A percentile compares a stretch with the other conserved stretches of the same genome.
Conservation (phyloP, 176 grass and related monocot species). For the Triticum turgidum region DNA sequence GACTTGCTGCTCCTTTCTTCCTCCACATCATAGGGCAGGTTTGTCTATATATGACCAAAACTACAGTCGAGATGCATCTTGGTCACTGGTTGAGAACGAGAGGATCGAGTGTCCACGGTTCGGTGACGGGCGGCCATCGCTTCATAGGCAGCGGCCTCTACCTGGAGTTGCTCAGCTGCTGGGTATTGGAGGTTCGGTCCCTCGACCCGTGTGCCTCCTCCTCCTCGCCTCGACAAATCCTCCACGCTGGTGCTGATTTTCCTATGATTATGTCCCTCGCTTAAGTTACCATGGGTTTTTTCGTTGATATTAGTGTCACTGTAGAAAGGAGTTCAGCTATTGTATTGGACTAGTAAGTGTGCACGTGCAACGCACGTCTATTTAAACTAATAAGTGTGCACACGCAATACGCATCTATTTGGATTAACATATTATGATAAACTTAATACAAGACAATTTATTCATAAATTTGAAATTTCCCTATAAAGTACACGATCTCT, state of each 20-base stretch:
- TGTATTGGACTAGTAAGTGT: background rate
- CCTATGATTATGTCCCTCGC: conserved; percentile 39
- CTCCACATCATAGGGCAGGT: too few relatives aligned
- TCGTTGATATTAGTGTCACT: background rate
- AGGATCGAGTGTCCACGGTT: conserved; percentile 60
- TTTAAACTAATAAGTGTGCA: too few relatives aligned
- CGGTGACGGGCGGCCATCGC: conserved; percentile 69
- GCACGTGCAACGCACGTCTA: too few relatives aligned
- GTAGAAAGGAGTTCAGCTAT: background rate
- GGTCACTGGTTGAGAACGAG: conserved; percentile 46
- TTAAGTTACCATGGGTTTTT: background rate
- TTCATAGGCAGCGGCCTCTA: conserved; percentile 70
- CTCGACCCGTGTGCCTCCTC: conserved; percentile 57
- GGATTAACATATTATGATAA: too few relatives aligned
- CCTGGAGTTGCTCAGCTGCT: conserved; percentile 64
- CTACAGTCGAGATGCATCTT: conserved; percentile 51
- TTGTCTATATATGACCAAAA: background rate
- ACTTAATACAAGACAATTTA: too few relatives aligned
- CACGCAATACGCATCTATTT: too few relatives aligned
- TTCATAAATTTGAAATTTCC: too few relatives aligned
- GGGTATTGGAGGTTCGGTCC: conserved; percentile 66
- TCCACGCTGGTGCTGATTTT: conserved; percentile 44
- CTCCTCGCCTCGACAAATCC: conserved; percentile 44
- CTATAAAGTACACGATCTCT: too few relatives aligned
- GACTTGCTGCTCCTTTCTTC: too few relatives aligned